Base-by-base conservation (phyloP, 2,329 filamentous ascomycete genomes). In the Penicillium sp. region DNA sequence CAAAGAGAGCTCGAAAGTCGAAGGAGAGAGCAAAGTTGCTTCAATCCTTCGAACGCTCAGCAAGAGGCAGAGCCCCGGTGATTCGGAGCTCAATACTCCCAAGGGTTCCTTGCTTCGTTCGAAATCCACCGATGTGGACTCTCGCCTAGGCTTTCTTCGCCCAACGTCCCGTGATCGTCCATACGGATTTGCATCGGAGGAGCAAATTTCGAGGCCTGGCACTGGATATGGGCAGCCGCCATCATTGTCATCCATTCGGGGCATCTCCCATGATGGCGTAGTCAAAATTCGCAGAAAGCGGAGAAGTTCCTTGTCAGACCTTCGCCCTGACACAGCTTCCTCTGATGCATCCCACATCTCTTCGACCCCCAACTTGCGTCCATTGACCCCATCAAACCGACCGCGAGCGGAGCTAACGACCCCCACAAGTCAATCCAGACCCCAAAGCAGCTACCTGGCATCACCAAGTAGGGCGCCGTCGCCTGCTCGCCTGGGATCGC, bases 1-100 rank as follows among this genome's bases (percentile, higher is more conserved):
- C 41, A 86, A 91, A 57, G 90, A 95, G 68, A 92, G 90, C 69
- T 92, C 90, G 79, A 94, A 89, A 73, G 84, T 83, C 22, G 85
- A 88, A 57, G 84, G 86, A 41, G 80, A 86, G 45, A 90, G 91
- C 45, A 85, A 86, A 65, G 86, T 91, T 39, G 83, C 88, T 43
- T 94, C 91, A 0, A 87, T 96, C 22, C 92, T 92, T 87, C 87
- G 92, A 57, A 93, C 87, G n/a, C 79, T 96, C 65, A 96, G 92
- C 81, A 96, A 96, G 79, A 91, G 78, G 76, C 84, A 80, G 83
- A 89, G 56, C 77, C 84, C 67, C 77, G 83, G 84, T 81, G 62
- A 86, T 81, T 55, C 87, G 81, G 67, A 91, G 88, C 79, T 84
- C 15, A 91, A 85, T 73, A 75, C 91, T 41, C 88, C 90, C 2